phyloP scores from a whole-genome alignment of 1,284 basidiomycete species.

The Peniophora sp. region DNA sequence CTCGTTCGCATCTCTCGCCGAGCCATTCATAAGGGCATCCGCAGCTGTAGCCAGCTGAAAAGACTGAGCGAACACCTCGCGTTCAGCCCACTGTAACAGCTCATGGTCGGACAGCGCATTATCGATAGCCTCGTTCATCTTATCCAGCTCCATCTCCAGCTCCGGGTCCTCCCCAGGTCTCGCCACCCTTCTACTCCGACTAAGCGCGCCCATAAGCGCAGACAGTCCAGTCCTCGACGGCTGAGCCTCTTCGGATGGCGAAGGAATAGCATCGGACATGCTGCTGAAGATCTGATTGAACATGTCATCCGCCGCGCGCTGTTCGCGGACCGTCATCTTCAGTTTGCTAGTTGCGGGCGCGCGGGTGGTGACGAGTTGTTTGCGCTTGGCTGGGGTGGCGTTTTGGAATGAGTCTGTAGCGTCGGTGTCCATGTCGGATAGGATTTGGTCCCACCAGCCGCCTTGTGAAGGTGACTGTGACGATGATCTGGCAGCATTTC shows the following conservation, averaged over 20 bases:
- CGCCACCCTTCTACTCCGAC: conserved; percentile 42
- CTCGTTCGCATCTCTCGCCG: conserved; percentile 7
- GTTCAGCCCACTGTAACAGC: conserved; percentile 69
- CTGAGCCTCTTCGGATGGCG: too few relatives aligned
- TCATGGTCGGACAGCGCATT: conserved; percentile 63
- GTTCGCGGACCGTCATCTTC: background rate
- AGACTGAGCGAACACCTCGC: conserved; percentile 61
- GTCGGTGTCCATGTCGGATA: background rate
- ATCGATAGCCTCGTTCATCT: conserved; percentile 71
- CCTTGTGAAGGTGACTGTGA: background rate
- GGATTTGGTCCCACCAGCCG: background rate
- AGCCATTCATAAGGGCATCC: conserved; percentile 15
- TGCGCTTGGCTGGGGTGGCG: background rate
- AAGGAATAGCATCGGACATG: background rate
- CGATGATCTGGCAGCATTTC: too few relatives aligned
- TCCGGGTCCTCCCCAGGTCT: conserved; percentile 21
- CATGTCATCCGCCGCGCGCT: background rate
- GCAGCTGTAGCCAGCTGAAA: conserved; percentile 39
- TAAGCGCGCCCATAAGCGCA: conserved; percentile 38
- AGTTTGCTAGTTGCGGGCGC: background rate
- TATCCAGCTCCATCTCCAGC: conserved; percentile 56
- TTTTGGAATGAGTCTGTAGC: background rate
- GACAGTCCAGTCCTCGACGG: conserved; percentile 14
- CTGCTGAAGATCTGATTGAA: background rate
- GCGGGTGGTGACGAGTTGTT: background rate